Base-by-base conservation (phyloP, 257 asterid species). In the Prunella vulgaris region DNA sequence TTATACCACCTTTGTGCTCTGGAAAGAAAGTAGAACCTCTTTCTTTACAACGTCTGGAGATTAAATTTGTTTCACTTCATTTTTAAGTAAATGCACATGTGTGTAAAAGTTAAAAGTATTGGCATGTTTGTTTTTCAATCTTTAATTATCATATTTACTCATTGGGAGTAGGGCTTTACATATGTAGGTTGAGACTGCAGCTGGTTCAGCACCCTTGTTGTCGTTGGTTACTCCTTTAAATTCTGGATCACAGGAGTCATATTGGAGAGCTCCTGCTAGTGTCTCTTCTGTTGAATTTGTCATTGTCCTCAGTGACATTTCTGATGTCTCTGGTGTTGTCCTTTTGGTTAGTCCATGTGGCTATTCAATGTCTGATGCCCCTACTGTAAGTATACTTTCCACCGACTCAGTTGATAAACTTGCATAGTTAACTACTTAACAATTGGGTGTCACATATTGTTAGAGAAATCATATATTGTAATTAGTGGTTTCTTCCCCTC, bases 341-440 rank as follows among this genome's bases (percentile, higher is more conserved):
- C 90, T 93, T 73, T 76, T 93, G 44, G 90, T 93, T 69, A 90
- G 97, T 83, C 88, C 96, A 48, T 90, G 96, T 81, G 97, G 99
- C 82, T 93, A 87, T 84, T 90, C 95, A 13, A 71, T 80, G 78
- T 81, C 92, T 18, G 97, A 90, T 79, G 91, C 95, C 74, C 97
- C 99, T 33, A 84, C 82, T 63, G 99, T 93, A 90, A 90, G 99
- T 80, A 70, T 79, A 35, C 74, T 52, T 49, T 71, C 71, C 52
- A 49, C 61, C 35, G 61, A 59, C 69, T 61, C 14, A n/a, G 66
- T 70, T 57, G n/a, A 61, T 75, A 49, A 25, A 58, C 56, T 73
- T 69, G 7, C 42, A 13, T 25, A 33, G 44, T 56, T 61, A 72
- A 69, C 64, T 69, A 53, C 44, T 33, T 71, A 40, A 56, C 10